Evolutionary conservation across 306 rosid genomes (phyloP).

Genomic region (Trichosanthes truncata): DNA sequence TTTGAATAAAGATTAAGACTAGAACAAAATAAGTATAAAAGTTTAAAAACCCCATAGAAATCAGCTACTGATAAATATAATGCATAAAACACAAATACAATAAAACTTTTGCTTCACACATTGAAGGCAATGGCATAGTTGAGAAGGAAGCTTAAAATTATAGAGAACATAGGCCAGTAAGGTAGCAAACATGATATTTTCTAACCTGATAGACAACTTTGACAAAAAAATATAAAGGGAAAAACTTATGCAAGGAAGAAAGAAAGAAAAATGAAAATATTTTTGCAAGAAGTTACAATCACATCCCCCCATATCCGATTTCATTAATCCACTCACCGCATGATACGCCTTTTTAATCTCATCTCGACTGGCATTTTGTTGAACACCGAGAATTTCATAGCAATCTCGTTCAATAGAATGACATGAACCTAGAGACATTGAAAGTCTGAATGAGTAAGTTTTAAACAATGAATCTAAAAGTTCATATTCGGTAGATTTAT

Average conservation of each 20-base stretch:
- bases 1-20: not conserved
- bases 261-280: not conserved
- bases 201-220: not conserved
- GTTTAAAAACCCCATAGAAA: not conserved
- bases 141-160: not conserved
- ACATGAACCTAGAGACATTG: conserved; percentile 24
- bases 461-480: not conserved
- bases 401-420: conserved; percentile 43
- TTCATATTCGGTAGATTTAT: not conserved
- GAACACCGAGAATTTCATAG: conserved; percentile 62
- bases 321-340: conserved; percentile 24
- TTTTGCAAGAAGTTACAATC: not conserved
- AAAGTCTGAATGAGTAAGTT: not conserved
- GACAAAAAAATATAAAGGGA: not conserved
- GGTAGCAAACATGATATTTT: not conserved
- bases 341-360: conserved; percentile 74
- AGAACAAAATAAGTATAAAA: not conserved
- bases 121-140: not conserved
- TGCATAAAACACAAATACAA: not conserved
- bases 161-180: not conserved
- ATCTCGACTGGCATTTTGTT: conserved; percentile 51
- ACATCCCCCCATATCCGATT: not conserved
- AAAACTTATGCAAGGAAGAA: not conserved
- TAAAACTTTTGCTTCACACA: not conserved
- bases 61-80: not conserved